Base-by-base conservation (phyloP, 1,139 yeast species). In the Taphrina deformans region DNA sequence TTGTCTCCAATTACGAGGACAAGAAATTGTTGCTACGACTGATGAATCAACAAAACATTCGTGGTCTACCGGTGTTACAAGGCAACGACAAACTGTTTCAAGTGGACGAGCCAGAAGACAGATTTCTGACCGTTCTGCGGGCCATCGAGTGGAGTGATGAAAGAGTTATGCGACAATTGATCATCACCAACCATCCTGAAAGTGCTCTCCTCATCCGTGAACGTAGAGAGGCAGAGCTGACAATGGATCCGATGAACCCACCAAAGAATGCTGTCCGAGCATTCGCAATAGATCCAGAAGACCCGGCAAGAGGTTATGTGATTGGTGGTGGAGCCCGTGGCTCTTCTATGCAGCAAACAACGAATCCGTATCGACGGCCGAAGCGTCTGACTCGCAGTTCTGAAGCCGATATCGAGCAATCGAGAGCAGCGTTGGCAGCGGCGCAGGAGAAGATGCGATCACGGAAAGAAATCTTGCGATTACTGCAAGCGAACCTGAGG, bases 1-100 rank as follows among this genome's bases (percentile, higher is more conserved):
- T 89, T 41, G 97, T 89, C 1, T 79, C 82, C 48, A 83, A 82
- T 71, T 83, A 80, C 59, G 79, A 79, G 50, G 99, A 93, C 73
- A 81, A 86, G 65, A 75, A 75, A 45, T 67, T 76, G 3, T 75
- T 93, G 27, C 78, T 78, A 14, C 68, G 73, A 0, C 74, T 87
- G 3, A 76, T 88, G 69, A 51, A 53, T 10, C 58, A 74, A 76
- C 78, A 38, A 3, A 51, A 24, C 23, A 41, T 53, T 4, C 45
- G 58, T 29, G 58, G 58, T 4, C 38, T 46, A 18, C 58, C 58
- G 9, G 58, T 53, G 9, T 14, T 53, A 16, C 58, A 53, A 38
- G 58, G 58, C 31, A 53, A 83, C 0, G 80, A 95, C 68, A 79
- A 76, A 61, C 77, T 72, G 72, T 77, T 0, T 53, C 31, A 38